These are phyloP conservation scores for Boletus sp. DNA, from an alignment of 768 basidiomycete species.

Conservation along the genomic window DNA sequence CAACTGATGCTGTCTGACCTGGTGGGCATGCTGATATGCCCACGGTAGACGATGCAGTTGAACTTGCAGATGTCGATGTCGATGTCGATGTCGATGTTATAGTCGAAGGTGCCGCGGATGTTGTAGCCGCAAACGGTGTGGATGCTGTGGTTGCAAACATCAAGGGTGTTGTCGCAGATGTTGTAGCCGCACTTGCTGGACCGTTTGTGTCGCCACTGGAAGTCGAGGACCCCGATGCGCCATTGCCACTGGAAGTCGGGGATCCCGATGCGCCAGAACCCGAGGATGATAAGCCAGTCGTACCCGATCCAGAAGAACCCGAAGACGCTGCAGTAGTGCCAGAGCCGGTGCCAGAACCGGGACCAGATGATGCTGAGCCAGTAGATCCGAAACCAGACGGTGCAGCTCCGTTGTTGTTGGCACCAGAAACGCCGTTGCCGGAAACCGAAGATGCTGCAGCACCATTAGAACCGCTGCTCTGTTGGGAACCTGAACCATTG, in stretches of 20 bases:
- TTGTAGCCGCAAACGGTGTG: neutral
- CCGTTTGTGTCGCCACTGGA: neutral
- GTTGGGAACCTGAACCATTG: neutral
- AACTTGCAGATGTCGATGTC: neutral
- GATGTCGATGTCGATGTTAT: too few species aligned
- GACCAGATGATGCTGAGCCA: neutral
- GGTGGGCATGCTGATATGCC: conserved; percentile 8
- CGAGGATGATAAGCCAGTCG: neutral
- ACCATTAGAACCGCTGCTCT: neutral
- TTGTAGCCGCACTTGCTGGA: neutral
- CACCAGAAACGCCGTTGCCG: neutral
- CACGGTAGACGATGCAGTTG: neutral
- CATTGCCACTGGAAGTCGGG: neutral
- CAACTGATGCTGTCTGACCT: conserved; percentile 9
- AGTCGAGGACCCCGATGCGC: neutral
- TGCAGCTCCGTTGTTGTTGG: neutral
- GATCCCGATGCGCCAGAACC: neutral
- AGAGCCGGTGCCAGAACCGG: neutral
- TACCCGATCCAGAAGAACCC: neutral
- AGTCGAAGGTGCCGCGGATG: neutral
- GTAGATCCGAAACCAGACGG: neutral
- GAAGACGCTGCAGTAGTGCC: neutral
- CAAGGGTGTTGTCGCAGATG: too few species aligned
- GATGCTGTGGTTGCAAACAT: too few species aligned
- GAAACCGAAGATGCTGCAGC: neutral